Base-by-base conservation (phyloP, 2,329 filamentous ascomycete genomes). In the Neofusicoccum ribis region DNA sequence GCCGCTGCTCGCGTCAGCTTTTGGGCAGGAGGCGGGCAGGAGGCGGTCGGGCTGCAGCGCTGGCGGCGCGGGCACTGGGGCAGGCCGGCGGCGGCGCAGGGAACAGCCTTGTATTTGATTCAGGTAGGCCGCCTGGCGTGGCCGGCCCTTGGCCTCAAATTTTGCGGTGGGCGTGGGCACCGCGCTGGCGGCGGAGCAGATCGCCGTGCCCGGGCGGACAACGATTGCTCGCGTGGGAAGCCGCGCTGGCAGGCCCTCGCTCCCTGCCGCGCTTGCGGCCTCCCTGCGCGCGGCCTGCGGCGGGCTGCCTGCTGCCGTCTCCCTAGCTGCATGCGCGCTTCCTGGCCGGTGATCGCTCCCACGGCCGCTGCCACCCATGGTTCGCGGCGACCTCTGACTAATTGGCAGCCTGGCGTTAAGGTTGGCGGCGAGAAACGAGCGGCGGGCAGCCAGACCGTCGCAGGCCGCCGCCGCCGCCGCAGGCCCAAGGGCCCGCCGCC, bases 381-480 rank as follows among this genome's bases (percentile, higher is more conserved):
- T 60, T 60, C 56, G 56, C 54, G 44, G 37, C 37, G 52, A 20
- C 36, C 54, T 46, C 54, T 59, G 54, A 60, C 41, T 60, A 60
- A 60, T 60, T 44, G 41, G 27, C 56, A 60, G 52, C 20, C 41
- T 36, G 20, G 54, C 31, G 41, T 60, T 60, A 60, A 60, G 56
- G 56, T 60, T 60, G 27, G 56, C 56, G 56, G 56, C 56, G 56
- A 60, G 56, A 60, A 60, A 60, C 56, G 56, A 60, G 56, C 56
- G 41, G 56, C 54, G 54, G 54, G 56, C 56, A 60, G 56, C 56
- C 43, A 60, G 56, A 60, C 56, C 31, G 39, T 23, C 52, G 31
- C 31, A 39, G 52, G 37, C 52, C 52, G 52, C 37, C 54, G 54
- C 54, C 54, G 54, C 41, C 54, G 54, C 54, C 54, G 54, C 41